Evolutionary conservation across 2,329 filamentous ascomycete species (phyloP).

Genomic region (Colletotrichum sp.): DNA sequence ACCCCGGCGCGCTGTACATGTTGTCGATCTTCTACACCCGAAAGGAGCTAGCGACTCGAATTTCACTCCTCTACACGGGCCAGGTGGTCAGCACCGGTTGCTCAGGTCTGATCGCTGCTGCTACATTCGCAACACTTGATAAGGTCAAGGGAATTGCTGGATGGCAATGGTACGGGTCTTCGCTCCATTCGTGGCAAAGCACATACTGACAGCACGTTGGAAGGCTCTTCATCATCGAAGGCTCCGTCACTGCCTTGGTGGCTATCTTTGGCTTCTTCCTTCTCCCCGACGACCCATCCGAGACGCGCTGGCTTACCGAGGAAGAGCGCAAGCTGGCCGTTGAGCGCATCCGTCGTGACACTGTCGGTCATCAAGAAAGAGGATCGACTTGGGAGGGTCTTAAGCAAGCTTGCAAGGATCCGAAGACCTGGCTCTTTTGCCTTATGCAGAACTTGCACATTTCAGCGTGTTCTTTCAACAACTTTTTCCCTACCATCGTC

Average conservation of each 20-base stretch:
- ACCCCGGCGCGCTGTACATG: slow-evolving; percentile 16
- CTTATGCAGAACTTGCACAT: slow-evolving; percentile 1
- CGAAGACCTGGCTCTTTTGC: slow-evolving; percentile 32
- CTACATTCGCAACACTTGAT: neutral
- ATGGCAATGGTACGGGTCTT: slow-evolving; percentile 4
- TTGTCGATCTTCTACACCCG: slow-evolving; percentile 15
- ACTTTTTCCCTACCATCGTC: slow-evolving; percentile 25
- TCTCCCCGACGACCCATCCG: slow-evolving; percentile 36
- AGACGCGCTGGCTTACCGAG: slow-evolving; percentile 5
- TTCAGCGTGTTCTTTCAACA: slow-evolving; percentile 23
- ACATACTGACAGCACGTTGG: neutral
- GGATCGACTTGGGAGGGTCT: slow-evolving; percentile 8
- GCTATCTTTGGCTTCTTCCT: slow-evolving; percentile 44
- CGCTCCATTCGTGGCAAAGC: neutral
- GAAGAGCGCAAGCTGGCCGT: slow-evolving; percentile 9
- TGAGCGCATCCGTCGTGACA: slow-evolving; percentile 8
- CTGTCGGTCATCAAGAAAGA: slow-evolving; percentile 10
- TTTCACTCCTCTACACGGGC: slow-evolving; percentile 7
- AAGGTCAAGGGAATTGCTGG: slow-evolving; percentile 9
- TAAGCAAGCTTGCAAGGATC: slow-evolving; percentile 12
- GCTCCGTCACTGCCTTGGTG: slow-evolving; percentile 39
- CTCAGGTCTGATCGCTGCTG: slow-evolving; percentile 11
- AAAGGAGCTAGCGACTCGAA: slow-evolving; percentile 11
- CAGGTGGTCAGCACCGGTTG: slow-evolving; percentile 13
- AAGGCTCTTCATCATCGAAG: slow-evolving; percentile 25